These are phyloP conservation scores for Daldinia vernicosa DNA, from an alignment of 495 filamentous ascomycete species.

Conservation along the genomic window DNA sequence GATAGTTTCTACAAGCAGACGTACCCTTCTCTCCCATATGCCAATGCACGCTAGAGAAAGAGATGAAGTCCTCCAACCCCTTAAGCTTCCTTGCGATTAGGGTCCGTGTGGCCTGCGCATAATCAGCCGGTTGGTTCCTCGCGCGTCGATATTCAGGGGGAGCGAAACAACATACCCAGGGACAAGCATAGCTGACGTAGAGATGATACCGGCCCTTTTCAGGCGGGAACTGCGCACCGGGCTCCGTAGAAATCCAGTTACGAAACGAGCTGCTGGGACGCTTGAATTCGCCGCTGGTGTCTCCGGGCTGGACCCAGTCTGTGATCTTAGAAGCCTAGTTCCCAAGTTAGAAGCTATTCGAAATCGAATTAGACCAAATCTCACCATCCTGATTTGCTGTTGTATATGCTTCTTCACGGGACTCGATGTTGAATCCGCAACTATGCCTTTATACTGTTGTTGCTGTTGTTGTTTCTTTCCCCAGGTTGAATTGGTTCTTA, in stretches of 20 bases:
- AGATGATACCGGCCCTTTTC: slow-evolving; percentile 82
- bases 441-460: background rate
- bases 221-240: slow-evolving; percentile 71
- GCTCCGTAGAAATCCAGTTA: slow-evolving; percentile 69
- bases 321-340: slow-evolving; percentile 66
- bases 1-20: background rate
- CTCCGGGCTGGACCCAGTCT: slow-evolving; percentile 78
- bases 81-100: slow-evolving; percentile 81
- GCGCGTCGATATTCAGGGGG: background rate
- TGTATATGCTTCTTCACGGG: background rate
- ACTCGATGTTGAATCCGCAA: background rate
- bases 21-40: slow-evolving; percentile 64
- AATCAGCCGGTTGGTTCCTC: slow-evolving; percentile 7
- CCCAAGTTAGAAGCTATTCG: background rate
- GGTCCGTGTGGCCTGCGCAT: slow-evolving; percentile 70
- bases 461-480: background rate
- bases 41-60: slow-evolving; percentile 73
- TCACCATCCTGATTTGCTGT: slow-evolving; percentile 35
- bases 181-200: slow-evolving; percentile 78
- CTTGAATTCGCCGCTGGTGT: slow-evolving; percentile 90
- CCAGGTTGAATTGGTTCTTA: background rate
- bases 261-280: slow-evolving; percentile 76
- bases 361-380: background rate
- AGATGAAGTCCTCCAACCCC: slow-evolving; percentile 76
- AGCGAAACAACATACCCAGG: slow-evolving; percentile 64